Evolutionary conservation across 2,329 filamentous ascomycete species (phyloP), one percentile per base, ranked within the genome.

Genomic region (Stachybotrys chlorohalonatus): DNA sequence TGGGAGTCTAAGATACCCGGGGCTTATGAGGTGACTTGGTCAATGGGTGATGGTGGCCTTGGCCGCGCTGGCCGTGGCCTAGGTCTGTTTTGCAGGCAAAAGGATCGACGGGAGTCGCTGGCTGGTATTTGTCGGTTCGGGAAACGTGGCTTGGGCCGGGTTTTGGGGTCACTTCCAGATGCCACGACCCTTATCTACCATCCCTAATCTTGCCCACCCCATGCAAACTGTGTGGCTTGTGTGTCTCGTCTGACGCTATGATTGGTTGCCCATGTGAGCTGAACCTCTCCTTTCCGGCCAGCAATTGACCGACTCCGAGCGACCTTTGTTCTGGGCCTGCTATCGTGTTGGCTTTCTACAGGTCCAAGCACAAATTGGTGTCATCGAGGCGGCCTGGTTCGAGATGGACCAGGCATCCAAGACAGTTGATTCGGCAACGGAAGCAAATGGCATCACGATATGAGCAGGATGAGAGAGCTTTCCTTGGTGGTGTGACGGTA

Each of bases 121-220:
- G 49, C 31, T 31, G 24, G 49, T 45, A 32, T 7, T 31, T 31
- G 13, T 32, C 24, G 11, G 13, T 52, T 42, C 16, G 45, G 47
- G 53, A 56, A 60, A 57, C 61, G 59, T 63, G 61, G 61, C 62
- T 62, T 63, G 52, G 59, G 59, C 51, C 54, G 49, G 54, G 52
- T 54, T 59, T 57, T 55, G 47, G 56, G 56, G 49, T 49, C 47
- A 42, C 2, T 42, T 42, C 36, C 8, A 42, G 36, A 42, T 42
- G 36, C 36, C 36, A 13, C 36, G 36, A 13, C 36, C 24, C 24
- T 24, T 24, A 24, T 24, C 24, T 24, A 24, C 24, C 24, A 24
- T 24, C 24, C 24, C 24, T 24, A 24, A 24, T 24, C 24, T 24
- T 24, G 24, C 24, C 24, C 24, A 24, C 24, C 24, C 24, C 24